Percentiles rank a stretch among this genome's conserved stretches.
Conservation (phyloP, 2,329 filamentous ascomycete species). For the Coniochaeta sp. region DNA sequence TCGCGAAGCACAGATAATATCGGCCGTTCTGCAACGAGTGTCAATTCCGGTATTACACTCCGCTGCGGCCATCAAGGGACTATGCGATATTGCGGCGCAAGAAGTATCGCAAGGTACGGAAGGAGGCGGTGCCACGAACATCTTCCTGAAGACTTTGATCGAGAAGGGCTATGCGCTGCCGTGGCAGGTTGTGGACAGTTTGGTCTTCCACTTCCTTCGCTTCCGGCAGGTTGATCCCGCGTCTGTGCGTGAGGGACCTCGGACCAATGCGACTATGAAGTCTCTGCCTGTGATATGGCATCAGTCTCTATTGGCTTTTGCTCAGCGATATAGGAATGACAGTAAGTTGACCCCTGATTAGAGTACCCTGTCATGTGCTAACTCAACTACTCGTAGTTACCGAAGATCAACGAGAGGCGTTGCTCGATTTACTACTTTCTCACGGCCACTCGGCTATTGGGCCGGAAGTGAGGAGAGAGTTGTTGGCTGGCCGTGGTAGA, state of each 20-base stretch:
- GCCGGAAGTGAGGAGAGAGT: slow-evolving; percentile 81
- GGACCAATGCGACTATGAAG: slow-evolving; percentile 35
- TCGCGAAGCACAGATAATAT: slow-evolving; percentile 86
- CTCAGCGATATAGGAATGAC: slow-evolving; percentile 90
- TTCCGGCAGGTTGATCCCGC: slow-evolving; percentile 67
- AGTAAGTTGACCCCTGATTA: slow-evolving; percentile 27
- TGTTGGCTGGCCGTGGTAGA: slow-evolving; percentile 80
- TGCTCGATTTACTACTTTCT: slow-evolving; percentile 78
- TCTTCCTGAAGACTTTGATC: slow-evolving; percentile 86
- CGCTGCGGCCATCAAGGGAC: slow-evolving; percentile 79
- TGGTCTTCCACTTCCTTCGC: slow-evolving; percentile 94
- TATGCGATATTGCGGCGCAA: slow-evolving; percentile 91
- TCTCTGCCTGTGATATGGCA: slow-evolving; percentile 94
- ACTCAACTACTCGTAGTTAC: slow-evolving; percentile 46
- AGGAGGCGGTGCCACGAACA: slow-evolving; percentile 84
- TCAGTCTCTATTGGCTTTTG: slow-evolving; percentile 85
- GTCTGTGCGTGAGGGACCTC: slow-evolving; percentile 44
- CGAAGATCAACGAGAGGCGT: slow-evolving; percentile 79
- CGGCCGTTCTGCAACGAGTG: slow-evolving; percentile 75
- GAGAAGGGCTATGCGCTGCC: slow-evolving; percentile 95
- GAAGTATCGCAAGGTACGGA: slow-evolving; percentile 79
- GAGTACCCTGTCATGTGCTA: slow-evolving; percentile 5
- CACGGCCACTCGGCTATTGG: slow-evolving; percentile 85
- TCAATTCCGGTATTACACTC: slow-evolving; percentile 89
- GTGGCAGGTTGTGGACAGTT: slow-evolving; percentile 76